Conservation (phyloP, 2,329 filamentous ascomycete species). For the Penicillium sp. region DNA sequence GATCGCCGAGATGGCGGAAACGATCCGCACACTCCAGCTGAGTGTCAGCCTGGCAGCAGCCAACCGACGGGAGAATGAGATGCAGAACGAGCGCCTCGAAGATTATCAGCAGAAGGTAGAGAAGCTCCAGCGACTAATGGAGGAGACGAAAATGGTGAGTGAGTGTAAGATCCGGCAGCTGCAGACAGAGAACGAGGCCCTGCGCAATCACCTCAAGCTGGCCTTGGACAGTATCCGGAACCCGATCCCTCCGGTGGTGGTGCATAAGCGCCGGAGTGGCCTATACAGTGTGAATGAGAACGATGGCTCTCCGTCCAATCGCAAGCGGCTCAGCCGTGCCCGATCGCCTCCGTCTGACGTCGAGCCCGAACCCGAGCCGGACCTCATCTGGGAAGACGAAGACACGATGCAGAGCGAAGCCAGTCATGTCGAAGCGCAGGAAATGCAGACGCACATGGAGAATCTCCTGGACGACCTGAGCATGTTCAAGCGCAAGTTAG, state of each 20-base stretch:
- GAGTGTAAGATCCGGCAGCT: constrained; percentile 90
- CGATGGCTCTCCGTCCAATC: too few relatives aligned
- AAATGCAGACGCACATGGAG: constrained; percentile 78
- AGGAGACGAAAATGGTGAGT: constrained; percentile 79
- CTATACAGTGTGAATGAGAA: too few relatives aligned
- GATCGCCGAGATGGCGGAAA: constrained; percentile 88
- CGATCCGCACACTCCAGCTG: constrained; percentile 77
- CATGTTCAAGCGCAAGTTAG: constrained; percentile 75
- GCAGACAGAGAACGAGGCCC: constrained; percentile 79
- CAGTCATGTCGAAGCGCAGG: constrained; percentile 44
- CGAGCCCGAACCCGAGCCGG: too few relatives aligned
- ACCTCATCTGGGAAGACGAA: constrained; percentile 43
- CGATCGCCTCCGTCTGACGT: constrained; percentile 30
- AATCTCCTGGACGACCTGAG: constrained; percentile 70
- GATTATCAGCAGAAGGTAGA: constrained; percentile 88
- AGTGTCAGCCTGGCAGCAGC: constrained; percentile 55
- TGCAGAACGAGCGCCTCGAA: constrained; percentile 75
- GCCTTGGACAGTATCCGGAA: constrained; percentile 81
- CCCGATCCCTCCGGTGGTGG: constrained; percentile 72
- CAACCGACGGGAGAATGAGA: constrained; percentile 64
- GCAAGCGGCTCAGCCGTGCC: too few relatives aligned
- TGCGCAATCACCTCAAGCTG: constrained; percentile 77
- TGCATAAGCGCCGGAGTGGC: too few relatives aligned
- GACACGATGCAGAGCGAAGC: too few relatives aligned
- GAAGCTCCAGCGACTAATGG: constrained; percentile 89